Percentiles rank a stretch among this genome's conserved stretches.
These are phyloP conservation scores for Lithospermum erythrorhizon DNA, from an alignment of 257 asterid species.

Conservation along the genomic window DNA sequence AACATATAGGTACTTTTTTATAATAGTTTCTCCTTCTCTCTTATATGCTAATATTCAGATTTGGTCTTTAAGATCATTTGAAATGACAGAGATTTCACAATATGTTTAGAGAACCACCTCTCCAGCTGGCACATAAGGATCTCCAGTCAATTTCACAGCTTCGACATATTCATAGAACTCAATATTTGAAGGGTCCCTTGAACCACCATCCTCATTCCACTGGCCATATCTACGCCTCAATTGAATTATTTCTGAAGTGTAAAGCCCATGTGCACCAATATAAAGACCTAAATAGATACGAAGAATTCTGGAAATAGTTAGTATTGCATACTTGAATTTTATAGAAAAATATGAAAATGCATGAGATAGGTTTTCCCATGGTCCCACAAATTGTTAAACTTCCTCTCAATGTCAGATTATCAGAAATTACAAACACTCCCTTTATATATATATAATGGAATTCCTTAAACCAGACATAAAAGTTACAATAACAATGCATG, in stretches of 20 bases:
- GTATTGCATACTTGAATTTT: background rate
- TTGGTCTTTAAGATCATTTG: background rate
- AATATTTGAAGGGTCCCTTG: slow-evolving; percentile 46
- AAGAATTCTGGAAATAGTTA: slow-evolving; percentile 10
- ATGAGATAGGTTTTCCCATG: background rate
- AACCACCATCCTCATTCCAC: slow-evolving; percentile 75
- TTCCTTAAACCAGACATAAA: background rate
- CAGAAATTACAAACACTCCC: background rate
- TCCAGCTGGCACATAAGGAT: slow-evolving; percentile 94
- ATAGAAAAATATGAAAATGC: background rate
- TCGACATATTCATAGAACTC: slow-evolving; percentile 93
- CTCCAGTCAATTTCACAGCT: slow-evolving; percentile 91
- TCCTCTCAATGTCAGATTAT: background rate
- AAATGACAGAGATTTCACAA: background rate
- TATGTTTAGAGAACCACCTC: slow-evolving; percentile 44
- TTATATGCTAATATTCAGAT: background rate
- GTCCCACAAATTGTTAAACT: background rate
- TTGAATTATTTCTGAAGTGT: slow-evolving; percentile 79
- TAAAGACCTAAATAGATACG: slow-evolving; percentile 51
- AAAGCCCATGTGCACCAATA: slow-evolving; percentile 84
- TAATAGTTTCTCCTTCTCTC: background rate
- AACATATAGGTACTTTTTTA: background rate
- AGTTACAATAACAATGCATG: background rate
- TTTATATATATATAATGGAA: too few relatives aligned
- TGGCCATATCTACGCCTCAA: slow-evolving; percentile 84